Percentiles rank a stretch among this genome's conserved stretches.
phyloP scores from a whole-genome alignment of 2,329 filamentous ascomycete species.

The Lachnellula cervina region DNA sequence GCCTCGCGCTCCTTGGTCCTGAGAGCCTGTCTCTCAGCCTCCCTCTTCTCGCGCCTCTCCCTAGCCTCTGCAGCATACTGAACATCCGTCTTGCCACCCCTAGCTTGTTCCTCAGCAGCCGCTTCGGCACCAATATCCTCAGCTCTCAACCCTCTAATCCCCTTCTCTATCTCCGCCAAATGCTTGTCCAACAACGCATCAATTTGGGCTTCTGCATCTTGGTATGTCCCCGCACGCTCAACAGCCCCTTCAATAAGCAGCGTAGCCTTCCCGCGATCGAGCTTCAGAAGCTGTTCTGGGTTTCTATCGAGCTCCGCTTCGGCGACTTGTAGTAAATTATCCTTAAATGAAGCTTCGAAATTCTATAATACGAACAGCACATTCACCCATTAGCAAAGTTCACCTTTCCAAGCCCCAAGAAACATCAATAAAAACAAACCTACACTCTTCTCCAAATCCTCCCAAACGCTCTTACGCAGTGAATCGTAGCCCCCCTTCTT shows the following conservation, averaged over 20 bases:
- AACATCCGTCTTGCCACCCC: conserved; percentile 67
- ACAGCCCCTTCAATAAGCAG: conserved; percentile 74
- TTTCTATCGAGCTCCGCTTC: conserved; percentile 72
- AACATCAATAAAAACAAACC: conserved; percentile 8
- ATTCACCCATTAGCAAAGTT: conserved; percentile 4
- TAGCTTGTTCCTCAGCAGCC: conserved; percentile 58
- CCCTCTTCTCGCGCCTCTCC: conserved; percentile 54
- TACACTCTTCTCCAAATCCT: conserved; percentile 68
- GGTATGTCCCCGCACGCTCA: conserved; percentile 71
- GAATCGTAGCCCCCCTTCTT: conserved; percentile 81
- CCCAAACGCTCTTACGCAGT: conserved; percentile 71
- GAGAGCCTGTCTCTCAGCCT: conserved; percentile 42
- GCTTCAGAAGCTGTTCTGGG: conserved; percentile 63
- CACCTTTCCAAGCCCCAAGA: not conserved
- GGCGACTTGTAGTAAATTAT: conserved; percentile 64
- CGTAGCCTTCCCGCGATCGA: conserved; percentile 69
- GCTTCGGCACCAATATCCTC: conserved; percentile 65
- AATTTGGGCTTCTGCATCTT: conserved; percentile 63
- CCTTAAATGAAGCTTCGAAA: conserved; percentile 62
- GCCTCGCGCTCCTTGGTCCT: conserved; percentile 43
- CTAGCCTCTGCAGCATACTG: conserved; percentile 67
- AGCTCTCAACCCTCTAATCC: conserved; percentile 63
- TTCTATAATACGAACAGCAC: conserved; percentile 43
- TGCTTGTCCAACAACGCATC: conserved; percentile 60
- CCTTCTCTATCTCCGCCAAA: conserved; percentile 60